phyloP scores from a whole-genome alignment of 345 rosid genomes.

The Eutrema japonicum region DNA sequence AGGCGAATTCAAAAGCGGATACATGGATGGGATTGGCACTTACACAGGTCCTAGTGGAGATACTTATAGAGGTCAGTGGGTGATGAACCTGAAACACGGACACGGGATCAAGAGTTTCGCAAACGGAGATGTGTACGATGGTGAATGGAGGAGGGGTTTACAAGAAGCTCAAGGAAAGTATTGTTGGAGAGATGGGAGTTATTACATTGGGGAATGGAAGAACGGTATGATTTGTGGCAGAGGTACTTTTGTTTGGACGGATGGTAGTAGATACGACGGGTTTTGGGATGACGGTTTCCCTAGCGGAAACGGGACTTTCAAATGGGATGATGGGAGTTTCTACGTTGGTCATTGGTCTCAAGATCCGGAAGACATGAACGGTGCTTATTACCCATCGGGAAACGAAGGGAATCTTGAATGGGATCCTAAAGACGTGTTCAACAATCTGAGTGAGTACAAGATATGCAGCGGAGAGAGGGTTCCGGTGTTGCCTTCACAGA shows the following conservation, averaged over 20 bases:
- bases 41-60: slow-evolving; percentile 68
- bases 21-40: slow-evolving; percentile 84
- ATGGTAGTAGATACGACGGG: slow-evolving; percentile 73
- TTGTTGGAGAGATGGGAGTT: slow-evolving; percentile 64
- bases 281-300: slow-evolving; percentile 82
- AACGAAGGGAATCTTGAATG: slow-evolving; percentile 53
- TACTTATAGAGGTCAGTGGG: slow-evolving; percentile 76
- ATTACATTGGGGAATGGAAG: slow-evolving; percentile 80
- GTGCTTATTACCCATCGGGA: slow-evolving; percentile 66
- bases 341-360: slow-evolving; percentile 86
- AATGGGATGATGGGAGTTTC: slow-evolving; percentile 79
- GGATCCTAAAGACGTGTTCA: slow-evolving; percentile 68
- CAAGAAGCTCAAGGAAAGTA: slow-evolving; percentile 86
- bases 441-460: slow-evolving; percentile 40
- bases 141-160: slow-evolving; percentile 81
- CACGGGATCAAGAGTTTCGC: slow-evolving; percentile 62
- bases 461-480: slow-evolving; percentile 71
- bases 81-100: slow-evolving; percentile 90
- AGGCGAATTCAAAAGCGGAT: slow-evolving; percentile 87
- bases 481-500: slow-evolving; percentile 81
- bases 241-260: slow-evolving; percentile 70
- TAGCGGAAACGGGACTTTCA: slow-evolving; percentile 69
- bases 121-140: slow-evolving; percentile 84
- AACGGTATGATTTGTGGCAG: slow-evolving; percentile 64
- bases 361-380: slow-evolving; percentile 71